Evolutionary conservation across 352 stramenopile species (phyloP).

Genomic region (Pseudoperonospora humuli): DNA sequence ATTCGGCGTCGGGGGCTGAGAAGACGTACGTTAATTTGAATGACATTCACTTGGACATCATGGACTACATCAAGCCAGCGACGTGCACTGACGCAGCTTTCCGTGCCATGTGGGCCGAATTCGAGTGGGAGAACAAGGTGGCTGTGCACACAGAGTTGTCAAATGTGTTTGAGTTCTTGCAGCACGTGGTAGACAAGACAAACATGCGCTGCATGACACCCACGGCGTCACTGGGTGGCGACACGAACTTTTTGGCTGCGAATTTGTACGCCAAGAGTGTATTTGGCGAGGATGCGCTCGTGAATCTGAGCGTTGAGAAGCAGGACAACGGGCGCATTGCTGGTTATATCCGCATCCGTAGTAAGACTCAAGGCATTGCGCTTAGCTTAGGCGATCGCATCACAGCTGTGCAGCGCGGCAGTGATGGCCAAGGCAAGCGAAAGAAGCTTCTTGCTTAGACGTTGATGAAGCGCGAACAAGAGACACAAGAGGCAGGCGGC

Average conservation of each 20-base stretch:
- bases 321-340: slow-evolving; percentile 95
- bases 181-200: slow-evolving; percentile 97
- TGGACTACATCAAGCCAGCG: slow-evolving; percentile 99
- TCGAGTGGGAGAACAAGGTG: slow-evolving; percentile 99
- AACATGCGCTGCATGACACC: slow-evolving; percentile 99
- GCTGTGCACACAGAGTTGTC: slow-evolving; percentile 95
- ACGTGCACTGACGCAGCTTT: slow-evolving; percentile 95
- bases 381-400: slow-evolving; percentile 98
- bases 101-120: slow-evolving; percentile 99
- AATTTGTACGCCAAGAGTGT: slow-evolving; percentile 91
- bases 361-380: slow-evolving; percentile 99
- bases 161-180: slow-evolving; percentile 96
- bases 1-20: slow-evolving; percentile 91
- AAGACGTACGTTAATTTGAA: slow-evolving; percentile 99
- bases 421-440: slow-evolving; percentile 78
- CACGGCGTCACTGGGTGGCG: slow-evolving; percentile 77
- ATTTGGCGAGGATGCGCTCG: slow-evolving; percentile 97
- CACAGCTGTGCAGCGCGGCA: slow-evolving; percentile 91
- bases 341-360: slow-evolving; percentile 99
- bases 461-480: slow-evolving; percentile 5
- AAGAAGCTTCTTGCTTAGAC: slow-evolving; percentile 71
- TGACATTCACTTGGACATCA: slow-evolving; percentile 99
- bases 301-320: slow-evolving; percentile 99
- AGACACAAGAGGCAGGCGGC: slow-evolving; percentile 6
- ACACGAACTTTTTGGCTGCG: slow-evolving; percentile 91